Evolutionary conservation across 495 filamentous ascomycete genomes (phyloP), one percentile per base, ranked within the genome.

Genomic region (Daldinia grandis): DNA sequence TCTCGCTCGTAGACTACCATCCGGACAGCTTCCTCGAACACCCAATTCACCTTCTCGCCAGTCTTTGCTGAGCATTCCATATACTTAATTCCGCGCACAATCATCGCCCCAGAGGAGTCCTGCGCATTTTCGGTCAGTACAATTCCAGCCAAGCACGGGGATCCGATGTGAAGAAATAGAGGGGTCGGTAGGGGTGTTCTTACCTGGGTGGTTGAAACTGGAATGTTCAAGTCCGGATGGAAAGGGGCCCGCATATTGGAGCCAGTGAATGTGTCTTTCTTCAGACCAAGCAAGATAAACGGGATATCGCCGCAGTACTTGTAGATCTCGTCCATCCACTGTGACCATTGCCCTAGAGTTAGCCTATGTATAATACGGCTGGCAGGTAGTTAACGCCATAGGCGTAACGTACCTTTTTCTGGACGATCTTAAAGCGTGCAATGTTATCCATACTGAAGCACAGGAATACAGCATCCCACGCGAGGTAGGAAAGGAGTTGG

Each of bases 381-480:
- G 17, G 0, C 27, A 35, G 9, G 4, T 12, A 19, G 47, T 5
- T 21, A 10, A 3, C 25, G 50, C 1, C 4, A 51, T 12, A 15
- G 30, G 0, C 6, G 31, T 3, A 31, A 50, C 69, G n/a, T 65
- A 77, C 75, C 65, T 60, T 60, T n/a, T 50, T 33, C 21, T 72
- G 70, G 5, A 61, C 53, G 5, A 58, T 60, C 4, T 58, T 42
- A 21, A 72, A 74, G 15, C 31, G 59, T 14, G 5, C 12, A 10
- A 25, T 14, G 37, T 35, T 60, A 27, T 66, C 61, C 24, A 79
- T 60, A 8, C 64, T 71, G 53, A 75, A 77, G 58, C 77, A 79
- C 12, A 79, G 72, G 38, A 79, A 77, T 0, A 77, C 72, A 0
- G 69, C 71, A 24, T 78, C 77, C 71, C 73, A 78, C 1, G 58